These are phyloP conservation scores for Rhizophagus sp. DNA, from an alignment of 192 early-diverging fungal genomes.

Conservation along the genomic window DNA sequence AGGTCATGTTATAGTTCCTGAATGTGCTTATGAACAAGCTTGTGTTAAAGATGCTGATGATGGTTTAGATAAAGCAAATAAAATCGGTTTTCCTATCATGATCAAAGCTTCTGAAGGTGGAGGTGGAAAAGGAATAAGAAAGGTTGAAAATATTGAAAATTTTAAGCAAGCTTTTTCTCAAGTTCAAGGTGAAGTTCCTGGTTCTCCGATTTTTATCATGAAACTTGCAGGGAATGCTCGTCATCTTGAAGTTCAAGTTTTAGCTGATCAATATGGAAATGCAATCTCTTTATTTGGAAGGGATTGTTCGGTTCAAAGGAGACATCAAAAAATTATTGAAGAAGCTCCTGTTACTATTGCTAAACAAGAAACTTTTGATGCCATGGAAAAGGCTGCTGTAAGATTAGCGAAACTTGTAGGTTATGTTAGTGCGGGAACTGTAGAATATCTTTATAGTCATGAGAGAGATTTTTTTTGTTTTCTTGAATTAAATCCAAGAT, in stretches of 20 bases:
- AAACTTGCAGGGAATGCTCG: constrained; percentile 92
- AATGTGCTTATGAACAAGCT: constrained; percentile 76
- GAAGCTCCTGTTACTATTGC: constrained; percentile 94
- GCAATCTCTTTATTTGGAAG: constrained; percentile 98
- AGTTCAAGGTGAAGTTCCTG: constrained; percentile 92
- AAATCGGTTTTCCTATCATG: constrained; percentile 98
- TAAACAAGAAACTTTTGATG: constrained; percentile 71
- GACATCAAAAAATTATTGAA: constrained; percentile 99
- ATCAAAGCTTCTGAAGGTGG: constrained; percentile 99
- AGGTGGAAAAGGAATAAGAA: constrained; percentile 98
- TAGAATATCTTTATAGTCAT: constrained; percentile 96
- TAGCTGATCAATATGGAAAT: constrained; percentile 97
- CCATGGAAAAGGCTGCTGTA: constrained; percentile 98
- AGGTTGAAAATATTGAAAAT: constrained; percentile 72
- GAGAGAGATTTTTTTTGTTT: constrained; percentile 88
- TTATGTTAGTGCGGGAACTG: constrained; percentile 93
- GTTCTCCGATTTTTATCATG: constrained; percentile 99
- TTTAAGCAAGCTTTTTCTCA: constrained; percentile 84
- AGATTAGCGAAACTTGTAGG: constrained; percentile 91
- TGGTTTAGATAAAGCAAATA: constrained; percentile 79
- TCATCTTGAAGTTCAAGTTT: constrained; percentile 95
- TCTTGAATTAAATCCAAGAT: constrained; percentile 94
- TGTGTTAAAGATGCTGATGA: constrained; percentile 86
- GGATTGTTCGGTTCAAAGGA: constrained; percentile 97
- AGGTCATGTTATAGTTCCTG: constrained; percentile 80